phyloP scores from a whole-genome alignment of 2,329 filamentous ascomycete species.

The Decorospora gaudefroyi region DNA sequence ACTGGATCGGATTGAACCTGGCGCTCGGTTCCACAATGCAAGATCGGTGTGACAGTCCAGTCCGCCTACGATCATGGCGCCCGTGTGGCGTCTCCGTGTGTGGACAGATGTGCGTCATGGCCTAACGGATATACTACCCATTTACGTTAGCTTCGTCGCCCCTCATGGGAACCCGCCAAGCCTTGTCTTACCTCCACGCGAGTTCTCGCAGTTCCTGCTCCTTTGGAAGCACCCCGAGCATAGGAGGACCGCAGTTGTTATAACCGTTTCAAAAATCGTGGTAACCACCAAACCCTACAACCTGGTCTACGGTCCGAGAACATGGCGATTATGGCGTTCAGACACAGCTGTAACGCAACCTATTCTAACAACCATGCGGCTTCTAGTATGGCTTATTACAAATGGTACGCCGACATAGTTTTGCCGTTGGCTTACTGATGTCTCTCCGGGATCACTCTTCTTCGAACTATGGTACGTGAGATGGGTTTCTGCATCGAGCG shows the following conservation, averaged over 20 bases:
- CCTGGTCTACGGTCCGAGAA: conserved; percentile 20
- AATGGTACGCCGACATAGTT: conserved; percentile 21
- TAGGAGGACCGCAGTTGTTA: too few relatives aligned
- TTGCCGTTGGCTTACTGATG: conserved; percentile 10
- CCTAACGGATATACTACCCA: conserved; percentile 25
- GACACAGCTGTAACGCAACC: conserved; percentile 28
- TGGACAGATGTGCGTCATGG: conserved; percentile 41
- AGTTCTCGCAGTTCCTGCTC: conserved; percentile 27
- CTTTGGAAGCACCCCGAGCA: conserved; percentile 10
- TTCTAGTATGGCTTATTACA: conserved; percentile 12
- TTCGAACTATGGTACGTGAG: conserved; percentile 8
- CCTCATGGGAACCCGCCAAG: conserved; percentile 27
- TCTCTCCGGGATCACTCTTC: conserved; percentile 6
- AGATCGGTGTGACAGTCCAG: conserved; percentile 44
- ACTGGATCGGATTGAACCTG: conserved; percentile 45
- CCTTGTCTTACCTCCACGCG: conserved; percentile 39
- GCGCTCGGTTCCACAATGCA: conserved; percentile 46
- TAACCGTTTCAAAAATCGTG: too few relatives aligned
- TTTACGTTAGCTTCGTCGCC: conserved; percentile 27
- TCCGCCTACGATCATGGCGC: conserved; percentile 35
- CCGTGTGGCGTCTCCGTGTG: conserved; percentile 40
- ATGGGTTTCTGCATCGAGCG: not conserved
- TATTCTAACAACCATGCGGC: conserved; percentile 17
- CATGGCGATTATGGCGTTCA: conserved; percentile 30
- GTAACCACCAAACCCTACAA: conserved; percentile 14